Evolutionary conservation across 495 filamentous ascomycete species (phyloP), one percentile per base, ranked within the genome.

Genomic region (Stereocaulon alpinum): DNA sequence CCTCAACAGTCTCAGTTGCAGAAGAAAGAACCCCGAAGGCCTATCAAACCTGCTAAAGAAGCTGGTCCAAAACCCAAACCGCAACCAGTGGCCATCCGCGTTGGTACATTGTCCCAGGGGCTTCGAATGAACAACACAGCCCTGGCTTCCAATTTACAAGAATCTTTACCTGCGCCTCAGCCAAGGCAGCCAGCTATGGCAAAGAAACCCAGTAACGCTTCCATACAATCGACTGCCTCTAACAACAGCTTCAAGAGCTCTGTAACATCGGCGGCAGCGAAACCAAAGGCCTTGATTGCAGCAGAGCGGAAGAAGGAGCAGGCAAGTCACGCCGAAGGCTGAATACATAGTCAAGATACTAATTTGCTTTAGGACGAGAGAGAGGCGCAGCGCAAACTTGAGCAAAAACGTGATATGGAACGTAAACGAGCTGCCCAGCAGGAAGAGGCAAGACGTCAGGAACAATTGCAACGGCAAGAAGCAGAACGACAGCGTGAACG

Each of bases 271-370:
- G 72, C 75, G 40, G 65, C 74, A 32, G 79, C 68, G 65, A 82
- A 76, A 63, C 81, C 70, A 57, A 89, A 79, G 68, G 85, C 77
- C 53, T 76, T 80, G 60, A 82, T 83, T 40, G 75, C 79, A 29
- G 83, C 83, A n/a, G 87, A 86, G 49, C 81, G 80, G 63, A 88
- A 88, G 69, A 88, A 84, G 63, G 87, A 92, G 64, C 82, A 85
- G 65, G 68, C 68, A 63, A 61, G 67, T 64, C 15, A 47, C n/a
- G 27, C 48, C 45, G 18, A 24, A 34, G n/a, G 40, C 30, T 29
- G 24, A 30, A 59, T 44, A n/a, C 12, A 2, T 45, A 6, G 27
- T 22, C 24, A 10, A 40, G 20, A 49, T 32, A 18, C 48, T 61
- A 42, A 61, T 41, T 24, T 20, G 45, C 12, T 17, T 2, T 70